Evolutionary conservation across 1,284 basidiomycete genomes (phyloP).

Genomic region (Trametes hirsuta): DNA sequence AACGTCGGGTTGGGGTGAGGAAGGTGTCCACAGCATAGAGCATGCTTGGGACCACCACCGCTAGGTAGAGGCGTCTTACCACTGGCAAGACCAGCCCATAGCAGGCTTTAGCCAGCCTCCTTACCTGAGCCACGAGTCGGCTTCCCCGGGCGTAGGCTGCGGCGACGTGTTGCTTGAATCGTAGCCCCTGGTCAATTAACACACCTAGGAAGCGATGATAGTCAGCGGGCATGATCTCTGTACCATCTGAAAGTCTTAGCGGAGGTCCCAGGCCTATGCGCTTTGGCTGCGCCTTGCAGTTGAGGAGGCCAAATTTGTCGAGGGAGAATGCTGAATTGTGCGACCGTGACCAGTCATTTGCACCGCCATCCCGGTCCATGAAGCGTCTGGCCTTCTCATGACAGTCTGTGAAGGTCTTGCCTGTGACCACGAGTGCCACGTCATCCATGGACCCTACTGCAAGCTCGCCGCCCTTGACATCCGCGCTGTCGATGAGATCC

Average conservation of each 20-base stretch:
- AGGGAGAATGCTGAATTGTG: conserved; percentile 33
- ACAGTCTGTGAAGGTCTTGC: conserved; percentile 19
- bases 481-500: conserved; percentile 27
- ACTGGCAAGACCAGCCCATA: background rate
- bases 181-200: conserved; percentile 38
- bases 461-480: conserved; percentile 14
- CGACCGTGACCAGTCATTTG: conserved; percentile 25
- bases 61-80: conserved; percentile 26
- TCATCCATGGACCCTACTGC: conserved; percentile 38
- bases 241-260: conserved; percentile 5
- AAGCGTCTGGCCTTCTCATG: conserved; percentile 20
- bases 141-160: conserved; percentile 35
- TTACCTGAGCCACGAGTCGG: conserved; percentile 21
- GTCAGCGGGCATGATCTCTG: conserved; percentile 13
- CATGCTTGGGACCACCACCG: conserved; percentile 37
- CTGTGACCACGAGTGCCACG: conserved; percentile 19
- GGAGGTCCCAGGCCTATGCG: conserved; percentile 10
- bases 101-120: conserved; percentile 23
- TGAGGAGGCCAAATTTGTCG: conserved; percentile 30
- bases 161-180: conserved; percentile 35
- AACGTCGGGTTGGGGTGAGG: conserved; percentile 25
- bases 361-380: conserved; percentile 27
- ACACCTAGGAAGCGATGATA: conserved; percentile 40
- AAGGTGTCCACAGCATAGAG: conserved; percentile 40
- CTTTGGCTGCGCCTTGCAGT: conserved; percentile 2